Percentiles rank a stretch among this genome's conserved stretches.
phyloP scores from a whole-genome alignment of 2,329 filamentous ascomycete species.

The Blastomyces parvus region DNA sequence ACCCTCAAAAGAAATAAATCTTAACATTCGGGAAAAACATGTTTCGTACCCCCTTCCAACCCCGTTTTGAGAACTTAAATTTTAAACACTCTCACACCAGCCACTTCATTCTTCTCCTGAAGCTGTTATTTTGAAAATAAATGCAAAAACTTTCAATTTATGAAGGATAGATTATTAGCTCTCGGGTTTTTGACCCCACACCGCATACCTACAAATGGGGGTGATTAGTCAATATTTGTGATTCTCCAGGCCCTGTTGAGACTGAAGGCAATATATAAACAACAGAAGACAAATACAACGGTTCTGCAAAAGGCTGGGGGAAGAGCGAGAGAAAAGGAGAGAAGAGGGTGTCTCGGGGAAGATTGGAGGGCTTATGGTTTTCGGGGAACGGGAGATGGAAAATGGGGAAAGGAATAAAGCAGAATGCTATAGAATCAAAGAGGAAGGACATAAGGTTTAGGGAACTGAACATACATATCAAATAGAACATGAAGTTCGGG shows the following conservation, averaged over 20 bases:
- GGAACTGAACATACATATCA: slow-evolving; percentile 18
- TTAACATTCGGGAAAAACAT: background rate
- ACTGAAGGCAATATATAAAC: background rate
- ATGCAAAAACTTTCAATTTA: background rate
- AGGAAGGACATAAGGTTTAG: background rate
- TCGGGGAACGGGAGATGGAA: too few relatives aligned
- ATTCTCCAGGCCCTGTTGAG: background rate
- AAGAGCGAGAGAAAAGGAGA: background rate
- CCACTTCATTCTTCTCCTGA: background rate
- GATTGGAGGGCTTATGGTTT: too few relatives aligned
- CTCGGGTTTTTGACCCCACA: slow-evolving; percentile 12
- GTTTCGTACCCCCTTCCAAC: background rate
- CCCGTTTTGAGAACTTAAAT: background rate
- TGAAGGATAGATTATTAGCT: background rate
- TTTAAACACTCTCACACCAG: background rate
- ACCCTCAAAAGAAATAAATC: background rate
- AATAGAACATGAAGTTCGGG: slow-evolving; percentile 24
- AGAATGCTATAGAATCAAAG: background rate
- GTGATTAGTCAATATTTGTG: too few relatives aligned
- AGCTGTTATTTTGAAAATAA: background rate
- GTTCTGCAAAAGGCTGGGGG: background rate
- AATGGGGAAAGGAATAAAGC: background rate
- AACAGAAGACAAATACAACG: background rate
- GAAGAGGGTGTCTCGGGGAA: too few relatives aligned
- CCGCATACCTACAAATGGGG: slow-evolving; percentile 10